Evolutionary conservation across 495 filamentous ascomycete genomes (phyloP), one percentile per base, ranked within the genome.

Genomic region (Friedmanniomyces endolithicus): DNA sequence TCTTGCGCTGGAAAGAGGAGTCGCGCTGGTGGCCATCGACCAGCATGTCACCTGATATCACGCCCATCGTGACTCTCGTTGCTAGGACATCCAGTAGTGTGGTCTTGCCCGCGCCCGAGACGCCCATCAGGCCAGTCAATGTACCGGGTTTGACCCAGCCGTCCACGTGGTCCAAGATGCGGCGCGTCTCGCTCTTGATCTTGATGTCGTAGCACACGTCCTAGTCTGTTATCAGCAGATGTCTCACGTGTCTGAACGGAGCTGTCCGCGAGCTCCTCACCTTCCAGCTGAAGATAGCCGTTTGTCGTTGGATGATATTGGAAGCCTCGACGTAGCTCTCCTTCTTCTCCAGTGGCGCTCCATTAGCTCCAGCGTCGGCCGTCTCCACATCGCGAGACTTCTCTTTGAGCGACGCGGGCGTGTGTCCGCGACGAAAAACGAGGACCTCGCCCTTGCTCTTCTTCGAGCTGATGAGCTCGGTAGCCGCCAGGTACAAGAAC

Each of bases 111-210:
- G 84, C 82, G 19, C 71, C 83, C 7, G 81, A 84, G 12, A 82
- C 81, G 64, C 83, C 83, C 86, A 90, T 92, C 7, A 94, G 71
- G n/a, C 89, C 89, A 0, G 89, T 94, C 54, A 94, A 64, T 14
- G 87, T 94, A 51, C 89, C 89, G 25, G 89, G 89, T 64, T 90
- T 89, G 47, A 94, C 86, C 86, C 86, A 94, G 25, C 89, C 89
- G 62, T 88, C 85, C 6, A 94, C 84, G 55, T 88, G 72, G 57
- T 94, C 80, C 33, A 95, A 74, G 57, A 95, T 83, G 24, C 84
- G 76, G n/a, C 88, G 75, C 23, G 74, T 70, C 57, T 86, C 79
- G 9, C 74, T 73, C 69, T 94, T 94, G 64, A 94, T 85, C 68
- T 90, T 88, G 71, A 95, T 84, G 57, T 92, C 86, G 62, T 90